phyloP scores from a whole-genome alignment of 208 protist species.

The Leishmania amazonensis region DNA sequence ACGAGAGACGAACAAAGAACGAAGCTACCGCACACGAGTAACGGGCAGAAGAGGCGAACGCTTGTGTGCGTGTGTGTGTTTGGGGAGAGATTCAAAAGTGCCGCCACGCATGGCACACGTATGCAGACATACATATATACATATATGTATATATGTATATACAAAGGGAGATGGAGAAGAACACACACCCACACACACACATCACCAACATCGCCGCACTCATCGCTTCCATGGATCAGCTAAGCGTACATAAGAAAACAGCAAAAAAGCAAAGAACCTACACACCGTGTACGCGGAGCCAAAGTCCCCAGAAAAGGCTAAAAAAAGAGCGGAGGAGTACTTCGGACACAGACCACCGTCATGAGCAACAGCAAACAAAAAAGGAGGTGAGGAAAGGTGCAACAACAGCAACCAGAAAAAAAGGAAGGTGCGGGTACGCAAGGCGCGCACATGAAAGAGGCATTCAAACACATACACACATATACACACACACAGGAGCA shows the following conservation, averaged over 20 bases:
- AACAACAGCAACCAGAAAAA: neutral
- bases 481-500: neutral
- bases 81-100: neutral
- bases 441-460: neutral
- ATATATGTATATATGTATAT: neutral
- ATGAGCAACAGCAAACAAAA: neutral
- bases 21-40: neutral
- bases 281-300: neutral
- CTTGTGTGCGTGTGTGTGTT: neutral
- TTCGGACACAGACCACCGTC: neutral
- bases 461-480: neutral
- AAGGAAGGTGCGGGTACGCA: neutral
- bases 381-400: neutral
- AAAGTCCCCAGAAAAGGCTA: constrained; percentile 5
- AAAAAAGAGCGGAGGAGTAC: constrained; percentile 1
- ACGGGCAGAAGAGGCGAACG: neutral
- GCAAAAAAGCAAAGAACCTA: too few relatives aligned
- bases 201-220: neutral
- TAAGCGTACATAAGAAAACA: neutral
- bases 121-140: neutral
- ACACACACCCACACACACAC: neutral
- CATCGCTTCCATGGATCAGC: neutral
- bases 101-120: neutral
- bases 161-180: neutral
- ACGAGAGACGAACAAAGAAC: neutral